A percentile compares a stretch with the other conserved stretches of the same genome.
phyloP scores from a whole-genome alignment of 768 basidiomycete species.

The Hortiboletus campestris region DNA sequence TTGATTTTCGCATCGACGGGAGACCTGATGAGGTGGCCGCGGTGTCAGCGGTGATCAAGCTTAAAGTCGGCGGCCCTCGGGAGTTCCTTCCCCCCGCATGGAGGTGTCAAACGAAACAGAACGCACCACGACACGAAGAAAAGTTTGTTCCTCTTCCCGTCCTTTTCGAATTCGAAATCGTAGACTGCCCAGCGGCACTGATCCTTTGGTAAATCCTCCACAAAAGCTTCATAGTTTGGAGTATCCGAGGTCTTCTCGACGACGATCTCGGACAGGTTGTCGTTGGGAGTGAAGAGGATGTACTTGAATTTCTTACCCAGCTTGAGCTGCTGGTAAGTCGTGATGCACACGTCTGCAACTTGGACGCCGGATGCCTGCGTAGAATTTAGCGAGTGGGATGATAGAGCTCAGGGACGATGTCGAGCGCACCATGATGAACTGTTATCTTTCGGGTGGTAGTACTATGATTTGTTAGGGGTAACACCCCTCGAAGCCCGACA shows the following conservation, averaged over 20 bases:
- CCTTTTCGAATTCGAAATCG: conserved; percentile 82
- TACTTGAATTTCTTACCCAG: conserved; percentile 63
- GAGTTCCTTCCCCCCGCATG: background rate
- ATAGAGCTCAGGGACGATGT: background rate
- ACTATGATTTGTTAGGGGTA: conserved; percentile 16
- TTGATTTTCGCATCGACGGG: conserved; percentile 85
- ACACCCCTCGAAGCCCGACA: background rate
- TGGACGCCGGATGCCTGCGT: conserved; percentile 38
- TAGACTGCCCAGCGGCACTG: conserved; percentile 91
- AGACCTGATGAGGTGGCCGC: conserved; percentile 50
- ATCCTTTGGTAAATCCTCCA: conserved; percentile 65
- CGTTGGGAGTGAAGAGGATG: conserved; percentile 74
- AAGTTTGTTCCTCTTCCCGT: conserved; percentile 81
- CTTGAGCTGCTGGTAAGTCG: conserved; percentile 23
- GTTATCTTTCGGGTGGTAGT: background rate
- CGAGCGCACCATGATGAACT: conserved; percentile 26
- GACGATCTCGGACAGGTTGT: conserved; percentile 65
- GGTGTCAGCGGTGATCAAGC: background rate
- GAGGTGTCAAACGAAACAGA: background rate
- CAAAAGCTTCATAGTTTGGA: conserved; percentile 67
- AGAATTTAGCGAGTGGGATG: background rate
- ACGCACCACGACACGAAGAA: conserved; percentile 77
- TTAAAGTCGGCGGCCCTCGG: background rate
- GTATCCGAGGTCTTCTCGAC: conserved; percentile 62
- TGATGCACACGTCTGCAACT: conserved; percentile 53